Conservation (phyloP, 1,284 basidiomycete species). For the Vanrija humicola region DNA sequence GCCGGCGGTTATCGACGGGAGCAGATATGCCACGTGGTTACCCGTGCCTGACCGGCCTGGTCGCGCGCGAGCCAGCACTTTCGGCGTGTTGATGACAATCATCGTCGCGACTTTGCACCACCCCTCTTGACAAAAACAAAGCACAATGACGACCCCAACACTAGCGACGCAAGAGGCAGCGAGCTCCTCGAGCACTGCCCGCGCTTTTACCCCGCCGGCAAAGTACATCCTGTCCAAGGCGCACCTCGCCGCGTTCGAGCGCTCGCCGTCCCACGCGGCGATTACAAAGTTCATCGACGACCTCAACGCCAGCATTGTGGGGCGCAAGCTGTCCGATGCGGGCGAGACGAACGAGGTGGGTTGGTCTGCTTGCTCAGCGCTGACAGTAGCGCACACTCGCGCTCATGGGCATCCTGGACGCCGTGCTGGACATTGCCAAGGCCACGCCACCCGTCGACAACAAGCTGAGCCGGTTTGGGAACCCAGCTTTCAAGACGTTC, state of each 20-base stretch:
- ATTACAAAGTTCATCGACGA: slow-evolving; percentile 70
- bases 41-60: no score
- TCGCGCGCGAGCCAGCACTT: no score
- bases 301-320: slow-evolving; percentile 73
- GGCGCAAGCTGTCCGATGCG: slow-evolving; percentile 68
- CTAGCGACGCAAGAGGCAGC: background rate
- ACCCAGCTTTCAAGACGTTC: slow-evolving; percentile 91
- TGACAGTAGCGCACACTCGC: slow-evolving; percentile 59
- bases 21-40: no score
- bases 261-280: slow-evolving; percentile 65
- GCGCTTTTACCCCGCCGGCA: slow-evolving; percentile 28
- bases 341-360: slow-evolving; percentile 60
- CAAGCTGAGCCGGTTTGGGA: slow-evolving; percentile 88
- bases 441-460: slow-evolving; percentile 84
- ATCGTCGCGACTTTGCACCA: background rate
- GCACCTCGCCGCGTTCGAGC: slow-evolving; percentile 79
- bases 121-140: background rate
- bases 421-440: slow-evolving; percentile 64
- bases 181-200: no score
- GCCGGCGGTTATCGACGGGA: no score
- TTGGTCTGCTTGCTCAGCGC: background rate
- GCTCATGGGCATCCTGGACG: slow-evolving; percentile 62
- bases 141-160: background rate
- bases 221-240: slow-evolving; percentile 77
- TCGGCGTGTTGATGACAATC: background rate